These are phyloP conservation scores for Orbilia oligospora DNA, from an alignment of 2,329 filamentous ascomycete genomes.

Conservation along the genomic window DNA sequence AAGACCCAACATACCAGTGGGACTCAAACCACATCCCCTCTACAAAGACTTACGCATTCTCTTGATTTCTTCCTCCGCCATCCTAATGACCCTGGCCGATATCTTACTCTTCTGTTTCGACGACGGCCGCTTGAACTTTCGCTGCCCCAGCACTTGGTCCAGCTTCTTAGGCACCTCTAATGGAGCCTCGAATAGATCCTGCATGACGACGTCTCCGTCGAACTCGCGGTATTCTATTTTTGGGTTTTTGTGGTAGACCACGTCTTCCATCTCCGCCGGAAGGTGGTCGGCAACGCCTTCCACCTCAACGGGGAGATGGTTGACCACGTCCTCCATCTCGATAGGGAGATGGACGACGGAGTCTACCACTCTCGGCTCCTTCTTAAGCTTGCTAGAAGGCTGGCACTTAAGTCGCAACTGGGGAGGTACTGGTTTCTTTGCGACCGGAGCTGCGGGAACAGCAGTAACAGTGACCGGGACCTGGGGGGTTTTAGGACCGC, in stretches of 20 bases:
- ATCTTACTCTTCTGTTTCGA: slow-evolving; percentile 33
- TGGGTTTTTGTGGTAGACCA: slow-evolving; percentile 28
- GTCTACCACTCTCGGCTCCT: slow-evolving; percentile 3
- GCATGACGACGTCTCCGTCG: slow-evolving; percentile 54
- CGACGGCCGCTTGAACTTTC: slow-evolving; percentile 20
- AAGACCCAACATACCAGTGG: background rate
- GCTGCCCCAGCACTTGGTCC: slow-evolving; percentile 20
- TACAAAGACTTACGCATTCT: slow-evolving; percentile 18
- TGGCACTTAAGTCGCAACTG: background rate
- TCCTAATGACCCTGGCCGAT: slow-evolving; percentile 14
- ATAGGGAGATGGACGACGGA: slow-evolving; percentile 22
- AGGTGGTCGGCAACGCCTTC: slow-evolving; percentile 11
- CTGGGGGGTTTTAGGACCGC: background rate
- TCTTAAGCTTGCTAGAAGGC: background rate
- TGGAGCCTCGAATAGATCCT: background rate
- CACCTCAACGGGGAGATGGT: slow-evolving; percentile 35
- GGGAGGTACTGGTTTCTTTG: background rate
- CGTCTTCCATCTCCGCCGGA: slow-evolving; percentile 39
- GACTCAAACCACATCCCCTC: background rate
- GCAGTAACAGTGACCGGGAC: background rate
- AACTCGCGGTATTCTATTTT: slow-evolving; percentile 29
- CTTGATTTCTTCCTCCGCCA: slow-evolving; percentile 36
- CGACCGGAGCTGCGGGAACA: background rate
- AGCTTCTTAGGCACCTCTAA: slow-evolving; percentile 16
- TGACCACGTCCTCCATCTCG: slow-evolving; percentile 34